phyloP scores from a whole-genome alignment of 306 rosid genomes.

The Cucurbita argyrosperma region DNA sequence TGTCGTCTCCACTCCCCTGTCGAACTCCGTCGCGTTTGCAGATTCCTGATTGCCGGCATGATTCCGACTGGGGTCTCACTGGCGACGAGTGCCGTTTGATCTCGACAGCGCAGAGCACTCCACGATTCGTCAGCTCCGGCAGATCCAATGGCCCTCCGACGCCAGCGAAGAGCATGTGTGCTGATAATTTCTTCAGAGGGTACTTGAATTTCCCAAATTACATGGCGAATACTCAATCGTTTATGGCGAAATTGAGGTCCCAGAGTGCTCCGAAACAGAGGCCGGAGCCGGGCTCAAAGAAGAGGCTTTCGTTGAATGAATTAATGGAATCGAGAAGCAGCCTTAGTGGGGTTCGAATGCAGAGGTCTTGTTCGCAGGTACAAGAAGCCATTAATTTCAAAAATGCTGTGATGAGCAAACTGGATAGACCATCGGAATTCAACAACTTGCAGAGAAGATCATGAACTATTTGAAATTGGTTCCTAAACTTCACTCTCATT shows the following conservation, averaged over 20 bases:
- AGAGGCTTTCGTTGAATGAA: conserved; percentile 50
- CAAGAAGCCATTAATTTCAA: conserved; percentile 65
- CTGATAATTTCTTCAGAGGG: conserved; percentile 24
- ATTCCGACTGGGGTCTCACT: conserved; percentile 53
- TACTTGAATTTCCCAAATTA: conserved; percentile 42
- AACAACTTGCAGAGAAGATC: conserved; percentile 20
- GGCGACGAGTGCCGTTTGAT: conserved; percentile 49
- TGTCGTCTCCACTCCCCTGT: conserved; percentile 39
- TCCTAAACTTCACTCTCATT: neutral
- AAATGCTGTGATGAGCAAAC: conserved; percentile 67
- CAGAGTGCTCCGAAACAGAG: conserved; percentile 85
- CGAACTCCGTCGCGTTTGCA: conserved; percentile 26
- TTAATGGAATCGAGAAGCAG: conserved; percentile 62
- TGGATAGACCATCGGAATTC: conserved; percentile 35
- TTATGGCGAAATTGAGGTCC: conserved; percentile 76
- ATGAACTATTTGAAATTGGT: neutral
- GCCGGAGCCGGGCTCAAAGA: conserved; percentile 52
- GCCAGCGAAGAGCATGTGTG: conserved; percentile 47
- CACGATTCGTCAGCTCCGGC: conserved; percentile 40
- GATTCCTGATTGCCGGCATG: conserved; percentile 31
- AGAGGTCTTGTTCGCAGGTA: conserved; percentile 64
- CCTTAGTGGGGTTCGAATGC: conserved; percentile 68
- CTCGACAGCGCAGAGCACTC: conserved; percentile 86
- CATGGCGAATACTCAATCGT: conserved; percentile 66
- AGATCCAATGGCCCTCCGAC: conserved; percentile 33